phyloP scores from a whole-genome alignment of 2,329 filamentous ascomycete genomes.

The Domatiomyces globalis region DNA sequence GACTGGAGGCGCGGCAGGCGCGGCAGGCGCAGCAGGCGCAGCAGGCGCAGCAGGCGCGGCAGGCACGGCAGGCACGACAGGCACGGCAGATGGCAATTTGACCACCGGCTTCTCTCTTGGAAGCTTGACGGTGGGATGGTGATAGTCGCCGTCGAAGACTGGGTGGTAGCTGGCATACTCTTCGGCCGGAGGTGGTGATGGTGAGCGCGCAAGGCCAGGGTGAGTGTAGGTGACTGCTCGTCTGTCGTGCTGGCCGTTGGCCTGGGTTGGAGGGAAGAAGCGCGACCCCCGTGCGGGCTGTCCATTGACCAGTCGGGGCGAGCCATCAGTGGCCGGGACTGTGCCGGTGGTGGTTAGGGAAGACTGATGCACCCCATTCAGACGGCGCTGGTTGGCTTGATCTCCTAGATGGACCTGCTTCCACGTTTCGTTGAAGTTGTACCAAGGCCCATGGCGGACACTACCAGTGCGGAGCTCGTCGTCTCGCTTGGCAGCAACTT shows the following conservation, averaged over 20 bases:
- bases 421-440: conserved; percentile 29
- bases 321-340: conserved; percentile 25
- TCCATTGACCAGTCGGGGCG: conserved; percentile 23
- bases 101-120: conserved; percentile 57
- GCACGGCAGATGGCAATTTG: conserved; percentile 46
- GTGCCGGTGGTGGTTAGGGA: conserved; percentile 23
- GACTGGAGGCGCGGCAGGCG: conserved; percentile 4
- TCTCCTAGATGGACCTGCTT: conserved; percentile 31
- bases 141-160: conserved; percentile 37
- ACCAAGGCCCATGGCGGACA: conserved; percentile 7
- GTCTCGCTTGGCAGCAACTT: conserved; percentile 27
- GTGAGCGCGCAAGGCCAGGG: conserved; percentile 25
- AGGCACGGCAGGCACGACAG: neutral
- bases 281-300: conserved; percentile 31
- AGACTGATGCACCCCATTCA: conserved; percentile 26
- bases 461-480: conserved; percentile 11
- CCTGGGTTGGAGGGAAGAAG: conserved; percentile 29
- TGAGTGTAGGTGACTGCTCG: conserved; percentile 22
- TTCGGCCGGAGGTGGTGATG: conserved; percentile 45
- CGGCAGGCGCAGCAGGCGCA: neutral
- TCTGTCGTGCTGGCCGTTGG: conserved; percentile 21
- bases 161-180: conserved; percentile 40
- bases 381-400: conserved; percentile 26
- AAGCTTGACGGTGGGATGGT: conserved; percentile 42
- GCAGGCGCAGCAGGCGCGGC: neutral